Conservation (phyloP, 768 basidiomycete species). For the Phylloporus scabripes region DNA sequence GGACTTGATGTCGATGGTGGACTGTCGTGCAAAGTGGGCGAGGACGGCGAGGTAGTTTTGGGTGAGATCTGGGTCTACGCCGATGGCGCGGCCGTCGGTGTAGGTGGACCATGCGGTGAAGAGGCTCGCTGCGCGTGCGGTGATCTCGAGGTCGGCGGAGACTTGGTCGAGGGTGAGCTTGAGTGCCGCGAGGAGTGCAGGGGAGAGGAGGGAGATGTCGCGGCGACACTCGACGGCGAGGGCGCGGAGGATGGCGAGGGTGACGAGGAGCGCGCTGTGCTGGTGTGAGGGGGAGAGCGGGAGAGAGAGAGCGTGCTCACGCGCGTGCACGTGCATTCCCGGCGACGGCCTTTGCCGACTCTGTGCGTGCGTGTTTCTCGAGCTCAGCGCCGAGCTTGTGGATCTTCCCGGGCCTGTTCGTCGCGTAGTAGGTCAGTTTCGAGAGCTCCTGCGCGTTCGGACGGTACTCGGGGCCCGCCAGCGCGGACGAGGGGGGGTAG, state of each 20-base stretch:
- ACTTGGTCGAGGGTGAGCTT: constrained; percentile 50
- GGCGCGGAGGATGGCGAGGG: constrained; percentile 74
- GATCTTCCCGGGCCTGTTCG: constrained; percentile 77
- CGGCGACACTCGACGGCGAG: constrained; percentile 83
- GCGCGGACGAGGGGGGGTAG: constrained; percentile 73
- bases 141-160: constrained; percentile 65
- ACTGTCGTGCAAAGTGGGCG: constrained; percentile 56
- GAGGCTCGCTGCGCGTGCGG: constrained; percentile 76
- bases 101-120: constrained; percentile 92
- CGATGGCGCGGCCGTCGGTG: constrained; percentile 80
- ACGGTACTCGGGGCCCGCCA: constrained; percentile 64
- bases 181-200: constrained; percentile 62
- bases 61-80: constrained; percentile 66
- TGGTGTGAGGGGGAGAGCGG: not conserved
- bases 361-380: constrained; percentile 63
- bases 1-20: constrained; percentile 42
- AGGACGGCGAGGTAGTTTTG: constrained; percentile 66
- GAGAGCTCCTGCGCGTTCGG: constrained; percentile 85
- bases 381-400: constrained; percentile 71
- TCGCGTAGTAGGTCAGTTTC: constrained; percentile 79
- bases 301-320: constrained; percentile 41
- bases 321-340: constrained; percentile 77
- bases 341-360: constrained; percentile 57
- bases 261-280: constrained; percentile 69
- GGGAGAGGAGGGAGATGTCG: constrained; percentile 71